Evolutionary conservation across 2,329 filamentous ascomycete species (phyloP).

Genomic region (Verticillium alfalfae): DNA sequence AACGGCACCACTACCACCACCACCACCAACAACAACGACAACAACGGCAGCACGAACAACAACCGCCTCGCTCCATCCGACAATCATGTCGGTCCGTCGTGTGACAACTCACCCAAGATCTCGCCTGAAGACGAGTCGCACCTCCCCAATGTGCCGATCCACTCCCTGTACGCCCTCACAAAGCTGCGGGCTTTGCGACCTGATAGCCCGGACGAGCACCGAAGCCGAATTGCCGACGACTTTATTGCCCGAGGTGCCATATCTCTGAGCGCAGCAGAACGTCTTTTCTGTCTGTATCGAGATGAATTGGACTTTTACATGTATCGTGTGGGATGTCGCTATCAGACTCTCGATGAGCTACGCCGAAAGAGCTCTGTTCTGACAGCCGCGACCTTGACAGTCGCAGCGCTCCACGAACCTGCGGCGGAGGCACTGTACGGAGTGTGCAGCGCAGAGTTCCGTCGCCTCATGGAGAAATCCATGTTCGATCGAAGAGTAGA

Average conservation of each 20-base stretch:
- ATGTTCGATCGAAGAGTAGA: constrained; percentile 27
- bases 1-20: no score
- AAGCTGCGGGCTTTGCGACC: constrained; percentile 26
- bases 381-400: constrained; percentile 49
- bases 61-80: constrained; percentile 4
- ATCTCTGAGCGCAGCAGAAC: constrained; percentile 40
- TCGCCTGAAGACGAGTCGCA: constrained; percentile 22
- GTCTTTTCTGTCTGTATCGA: constrained; percentile 44
- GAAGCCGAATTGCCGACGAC: constrained; percentile 15
- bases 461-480: constrained; percentile 43
- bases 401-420: constrained; percentile 52
- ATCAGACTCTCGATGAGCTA: constrained; percentile 42
- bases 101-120: constrained; percentile 15
- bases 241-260: constrained; percentile 33
- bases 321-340: constrained; percentile 44
- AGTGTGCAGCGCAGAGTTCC: constrained; percentile 48
- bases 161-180: constrained; percentile 30
- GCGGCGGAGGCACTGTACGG: constrained; percentile 45
- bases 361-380: constrained; percentile 50
- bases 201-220: constrained; percentile 20
- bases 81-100: constrained; percentile 10
- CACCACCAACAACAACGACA: background rate
- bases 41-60: background rate
- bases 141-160: constrained; percentile 29
- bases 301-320: constrained; percentile 44